Conservation (phyloP, 768 basidiomycete genomes). For the Rhizopogon vulgaris region DNA sequence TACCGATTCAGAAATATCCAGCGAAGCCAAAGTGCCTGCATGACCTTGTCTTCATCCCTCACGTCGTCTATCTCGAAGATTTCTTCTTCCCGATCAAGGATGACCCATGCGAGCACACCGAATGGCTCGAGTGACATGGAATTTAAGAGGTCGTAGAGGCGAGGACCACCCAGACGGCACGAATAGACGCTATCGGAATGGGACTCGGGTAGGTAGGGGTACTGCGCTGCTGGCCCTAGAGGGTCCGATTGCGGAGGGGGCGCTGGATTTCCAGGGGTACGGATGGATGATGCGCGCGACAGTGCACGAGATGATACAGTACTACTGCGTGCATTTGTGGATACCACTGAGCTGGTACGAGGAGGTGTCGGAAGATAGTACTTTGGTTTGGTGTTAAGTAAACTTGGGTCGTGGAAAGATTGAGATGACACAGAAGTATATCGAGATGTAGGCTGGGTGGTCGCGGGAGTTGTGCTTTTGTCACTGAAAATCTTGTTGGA, state of each 20-base stretch:
- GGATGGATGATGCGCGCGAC: constrained; percentile 7
- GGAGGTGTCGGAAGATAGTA: background rate
- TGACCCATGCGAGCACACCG: constrained; percentile 63
- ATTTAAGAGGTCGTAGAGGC: constrained; percentile 58
- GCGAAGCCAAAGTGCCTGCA: constrained; percentile 70
- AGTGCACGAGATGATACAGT: constrained; percentile 5
- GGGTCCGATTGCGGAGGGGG: constrained; percentile 38
- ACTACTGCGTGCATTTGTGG: background rate
- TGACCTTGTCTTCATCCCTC: constrained; percentile 70
- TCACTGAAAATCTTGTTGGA: background rate
- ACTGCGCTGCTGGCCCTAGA: constrained; percentile 44
- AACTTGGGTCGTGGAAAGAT: background rate
- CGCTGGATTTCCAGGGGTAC: constrained; percentile 24
- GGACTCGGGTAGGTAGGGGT: constrained; percentile 45
- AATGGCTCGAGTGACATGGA: constrained; percentile 54
- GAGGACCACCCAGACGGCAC: constrained; percentile 60
- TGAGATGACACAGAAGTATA: background rate
- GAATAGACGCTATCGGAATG: constrained; percentile 49
- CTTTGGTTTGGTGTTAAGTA: background rate
- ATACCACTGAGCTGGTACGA: background rate
- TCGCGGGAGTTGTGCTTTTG: background rate
- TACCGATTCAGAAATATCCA: constrained; percentile 67
- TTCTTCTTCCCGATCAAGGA: constrained; percentile 71
- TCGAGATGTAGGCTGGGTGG: background rate
- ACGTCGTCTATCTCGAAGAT: constrained; percentile 68